Conservation (phyloP, 768 basidiomycete genomes). For the Tylopilus plumbeoviolaceoides region DNA sequence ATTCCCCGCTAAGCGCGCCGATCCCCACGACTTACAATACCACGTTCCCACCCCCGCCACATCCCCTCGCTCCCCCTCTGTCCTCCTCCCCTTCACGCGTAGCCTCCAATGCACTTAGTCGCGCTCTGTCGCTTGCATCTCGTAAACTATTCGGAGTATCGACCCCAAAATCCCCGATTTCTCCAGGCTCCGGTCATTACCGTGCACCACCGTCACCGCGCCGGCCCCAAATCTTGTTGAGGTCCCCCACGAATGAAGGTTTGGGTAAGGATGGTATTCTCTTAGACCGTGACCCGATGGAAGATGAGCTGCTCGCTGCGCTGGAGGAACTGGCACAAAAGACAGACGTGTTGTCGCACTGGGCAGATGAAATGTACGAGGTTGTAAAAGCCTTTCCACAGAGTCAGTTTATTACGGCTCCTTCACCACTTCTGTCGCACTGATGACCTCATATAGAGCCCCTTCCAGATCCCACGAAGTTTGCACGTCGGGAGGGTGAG, state of each 20-base stretch:
- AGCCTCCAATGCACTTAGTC: constrained; percentile 70
- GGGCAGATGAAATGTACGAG: constrained; percentile 94
- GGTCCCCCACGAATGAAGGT: constrained; percentile 37
- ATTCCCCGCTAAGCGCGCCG: constrained; percentile 21
- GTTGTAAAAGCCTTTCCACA: constrained; percentile 81
- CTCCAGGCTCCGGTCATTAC: constrained; percentile 34
- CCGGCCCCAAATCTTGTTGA: constrained; percentile 48
- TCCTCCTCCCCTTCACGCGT: constrained; percentile 67
- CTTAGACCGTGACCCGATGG: constrained; percentile 59
- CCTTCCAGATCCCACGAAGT: constrained; percentile 75
- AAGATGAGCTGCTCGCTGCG: constrained; percentile 74
- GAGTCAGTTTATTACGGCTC: constrained; percentile 47
- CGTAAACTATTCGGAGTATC: constrained; percentile 73
- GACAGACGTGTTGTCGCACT: constrained; percentile 87
- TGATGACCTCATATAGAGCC: constrained; percentile 50
- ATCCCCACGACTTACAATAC: constrained; percentile 33
- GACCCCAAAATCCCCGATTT: constrained; percentile 36
- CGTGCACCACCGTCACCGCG: constrained; percentile 53
- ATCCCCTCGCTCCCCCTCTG: constrained; percentile 47
- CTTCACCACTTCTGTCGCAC: background rate
- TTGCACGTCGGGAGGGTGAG: constrained; percentile 66
- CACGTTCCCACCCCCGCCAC: constrained; percentile 67
- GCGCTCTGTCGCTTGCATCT: constrained; percentile 75
- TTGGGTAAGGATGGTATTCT: constrained; percentile 18
- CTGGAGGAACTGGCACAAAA: constrained; percentile 95